These are phyloP conservation scores for Fusarium mangiferae DNA, from an alignment of 2,329 filamentous ascomycete species.

Conservation along the genomic window DNA sequence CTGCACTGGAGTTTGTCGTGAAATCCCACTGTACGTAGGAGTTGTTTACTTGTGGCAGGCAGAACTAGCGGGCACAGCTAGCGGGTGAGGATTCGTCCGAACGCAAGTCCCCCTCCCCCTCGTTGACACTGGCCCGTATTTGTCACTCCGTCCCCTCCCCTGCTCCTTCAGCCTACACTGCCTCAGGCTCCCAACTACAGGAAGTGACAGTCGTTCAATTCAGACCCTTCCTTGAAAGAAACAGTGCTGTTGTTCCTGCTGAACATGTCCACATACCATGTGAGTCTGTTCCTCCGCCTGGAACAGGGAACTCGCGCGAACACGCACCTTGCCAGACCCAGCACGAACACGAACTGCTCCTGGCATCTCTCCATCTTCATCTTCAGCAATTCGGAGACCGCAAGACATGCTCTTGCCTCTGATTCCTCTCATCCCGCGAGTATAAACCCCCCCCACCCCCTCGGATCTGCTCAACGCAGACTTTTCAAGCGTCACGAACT, in stretches of 20 bases:
- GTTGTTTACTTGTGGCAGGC: not conserved
- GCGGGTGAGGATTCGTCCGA: not conserved
- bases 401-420: not conserved
- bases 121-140: not conserved
- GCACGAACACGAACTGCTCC: not conserved
- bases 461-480: not conserved
- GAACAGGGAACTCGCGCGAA: not conserved
- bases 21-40: not conserved
- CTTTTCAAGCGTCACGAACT: not conserved
- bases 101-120: not conserved
- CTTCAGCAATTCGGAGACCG: not conserved
- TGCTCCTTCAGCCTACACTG: not conserved
- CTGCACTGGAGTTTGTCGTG: not conserved
- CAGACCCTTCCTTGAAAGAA: fast-evolving
- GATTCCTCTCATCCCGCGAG: not conserved
- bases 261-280: not conserved
- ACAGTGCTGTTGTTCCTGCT: not conserved
- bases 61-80: not conserved
- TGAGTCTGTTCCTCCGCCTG: not conserved
- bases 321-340: not conserved
- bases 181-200: not conserved
- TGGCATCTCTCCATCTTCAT: fast-evolving
- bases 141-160: not conserved
- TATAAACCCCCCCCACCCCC: not conserved
- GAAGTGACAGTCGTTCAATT: not conserved